Evolutionary conservation across 371 early-diverging fungal genomes (phyloP), one percentile per base, ranked within the genome.

Genomic region (Mucor piriformis): DNA sequence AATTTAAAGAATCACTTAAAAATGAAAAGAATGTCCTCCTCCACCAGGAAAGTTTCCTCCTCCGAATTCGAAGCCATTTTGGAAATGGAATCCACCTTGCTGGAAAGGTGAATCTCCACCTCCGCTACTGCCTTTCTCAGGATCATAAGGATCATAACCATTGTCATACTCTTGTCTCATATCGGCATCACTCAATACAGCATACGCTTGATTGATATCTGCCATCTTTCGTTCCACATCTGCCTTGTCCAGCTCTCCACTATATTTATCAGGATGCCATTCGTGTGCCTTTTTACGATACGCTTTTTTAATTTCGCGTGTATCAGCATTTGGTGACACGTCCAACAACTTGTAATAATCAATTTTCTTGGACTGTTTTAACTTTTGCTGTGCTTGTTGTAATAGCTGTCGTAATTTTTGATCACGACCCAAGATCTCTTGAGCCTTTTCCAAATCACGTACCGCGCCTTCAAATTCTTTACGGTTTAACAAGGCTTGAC

Each of bases 281-380:
- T 83, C 79, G 61, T 90, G 83, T 20, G 93, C 94, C 76, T 95
- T 79, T 70, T 91, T 92, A 50, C 93, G 83, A 76, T 84, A 98
- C 15, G 95, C 95, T 71, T 89, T 91, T 72, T 94, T 96, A 71
- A 98, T 95, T 37, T 96, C 92, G 4, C 83, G 61, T 37, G 75
- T 70, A 27, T 85, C 73, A 4, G 95, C 96, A 35, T 86, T 81
- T 4, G 89, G 73, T 2, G 88, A 53, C 0, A 97, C 90, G 16
- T 87, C 93, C 40, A 99, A 82, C 15, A 96, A 84, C 79, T 96
- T 93, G 87, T 95, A 97, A 68, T 96, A 96, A 68, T 97, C 94
- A 58, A 83, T 84, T 54, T 84, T 86, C 62, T 86, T 81, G 5
- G 89, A 84, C 62, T 82, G 72, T 53, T 87, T 85, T 57, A 84